These are phyloP conservation scores for Apiospora malaysiana DNA, from an alignment of 2,329 filamentous ascomycete species.

Conservation along the genomic window DNA sequence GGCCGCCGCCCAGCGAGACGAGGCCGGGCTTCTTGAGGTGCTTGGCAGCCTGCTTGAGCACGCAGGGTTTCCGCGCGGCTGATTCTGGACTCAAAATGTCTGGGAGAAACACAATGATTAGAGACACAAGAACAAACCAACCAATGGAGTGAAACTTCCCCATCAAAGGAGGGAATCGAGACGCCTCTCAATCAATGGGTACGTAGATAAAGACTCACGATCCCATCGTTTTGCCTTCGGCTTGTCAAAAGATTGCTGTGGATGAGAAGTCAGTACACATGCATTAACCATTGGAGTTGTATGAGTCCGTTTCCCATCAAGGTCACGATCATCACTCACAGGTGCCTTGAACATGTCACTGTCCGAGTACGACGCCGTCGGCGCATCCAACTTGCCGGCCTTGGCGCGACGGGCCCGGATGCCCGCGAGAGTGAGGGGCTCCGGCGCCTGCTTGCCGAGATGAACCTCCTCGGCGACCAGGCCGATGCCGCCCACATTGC, in stretches of 20 bases:
- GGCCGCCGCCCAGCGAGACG: slow-evolving; percentile 90
- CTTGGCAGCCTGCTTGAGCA: slow-evolving; percentile 82
- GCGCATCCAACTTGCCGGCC: slow-evolving; percentile 74
- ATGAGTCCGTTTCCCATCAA: no score
- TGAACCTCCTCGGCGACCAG: slow-evolving; percentile 30
- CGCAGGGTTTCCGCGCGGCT: slow-evolving; percentile 64
- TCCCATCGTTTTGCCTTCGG: slow-evolving; percentile 85
- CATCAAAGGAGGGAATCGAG: neutral
- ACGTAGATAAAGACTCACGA: slow-evolving; percentile 61
- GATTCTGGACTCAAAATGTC: slow-evolving; percentile 69
- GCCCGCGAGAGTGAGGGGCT: slow-evolving; percentile 64
- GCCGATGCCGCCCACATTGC: slow-evolving; percentile 32
- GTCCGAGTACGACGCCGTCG: slow-evolving; percentile 76
- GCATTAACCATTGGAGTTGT: neutral
- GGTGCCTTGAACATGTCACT: slow-evolving; percentile 85
- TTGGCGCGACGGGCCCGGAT: slow-evolving; percentile 73
- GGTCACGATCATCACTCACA: slow-evolving; percentile 42
- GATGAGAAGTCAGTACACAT: neutral
- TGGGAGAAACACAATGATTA: slow-evolving; percentile 30
- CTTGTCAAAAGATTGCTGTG: slow-evolving; percentile 60
- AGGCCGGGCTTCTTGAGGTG: slow-evolving; percentile 81
- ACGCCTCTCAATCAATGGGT: neutral
- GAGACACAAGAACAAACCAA: neutral
- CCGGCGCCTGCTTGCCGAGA: slow-evolving; percentile 31
- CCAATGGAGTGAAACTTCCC: no score